These are phyloP conservation scores for Diutina ranongensis DNA, from an alignment of 1,139 yeast genomes.

Conservation along the genomic window DNA sequence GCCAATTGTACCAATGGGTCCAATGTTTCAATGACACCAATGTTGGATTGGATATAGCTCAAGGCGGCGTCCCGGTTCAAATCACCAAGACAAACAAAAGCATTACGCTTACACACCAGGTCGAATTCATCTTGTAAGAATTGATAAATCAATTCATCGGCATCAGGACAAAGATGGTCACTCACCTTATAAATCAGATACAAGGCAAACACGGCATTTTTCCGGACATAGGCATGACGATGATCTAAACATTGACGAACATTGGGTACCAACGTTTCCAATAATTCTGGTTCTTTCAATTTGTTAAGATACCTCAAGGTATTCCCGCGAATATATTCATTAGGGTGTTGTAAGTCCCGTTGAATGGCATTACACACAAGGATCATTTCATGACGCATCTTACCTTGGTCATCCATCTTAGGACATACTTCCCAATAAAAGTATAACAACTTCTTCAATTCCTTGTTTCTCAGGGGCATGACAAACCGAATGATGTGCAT, in stretches of 20 bases:
- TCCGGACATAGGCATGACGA: slow-evolving; percentile 95
- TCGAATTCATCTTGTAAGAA: slow-evolving; percentile 79
- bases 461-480: slow-evolving; percentile 90
- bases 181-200: slow-evolving; percentile 74
- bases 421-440: slow-evolving; percentile 99
- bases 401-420: slow-evolving; percentile 77
- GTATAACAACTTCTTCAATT: slow-evolving; percentile 81
- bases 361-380: slow-evolving; percentile 96
- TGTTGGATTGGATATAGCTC: slow-evolving; percentile 65
- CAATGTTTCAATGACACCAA: slow-evolving; percentile 48
- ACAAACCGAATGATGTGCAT: slow-evolving; percentile 96
- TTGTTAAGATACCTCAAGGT: slow-evolving; percentile 87
- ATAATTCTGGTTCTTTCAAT: slow-evolving; percentile 82
- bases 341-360: slow-evolving; percentile 95
- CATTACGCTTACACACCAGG: slow-evolving; percentile 91
- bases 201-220: slow-evolving; percentile 91
- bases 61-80: slow-evolving; percentile 80
- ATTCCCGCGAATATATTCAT: slow-evolving; percentile 92
- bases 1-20: slow-evolving; percentile 85
- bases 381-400: slow-evolving; percentile 96
- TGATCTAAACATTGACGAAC: slow-evolving; percentile 87
- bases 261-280: slow-evolving; percentile 92
- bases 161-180: slow-evolving; percentile 87
- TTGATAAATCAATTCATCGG: slow-evolving; percentile 67
- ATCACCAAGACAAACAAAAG: slow-evolving; percentile 78